phyloP scores from a whole-genome alignment of 176 grass and related monocot species.

The Rhynchospora breviuscula region DNA sequence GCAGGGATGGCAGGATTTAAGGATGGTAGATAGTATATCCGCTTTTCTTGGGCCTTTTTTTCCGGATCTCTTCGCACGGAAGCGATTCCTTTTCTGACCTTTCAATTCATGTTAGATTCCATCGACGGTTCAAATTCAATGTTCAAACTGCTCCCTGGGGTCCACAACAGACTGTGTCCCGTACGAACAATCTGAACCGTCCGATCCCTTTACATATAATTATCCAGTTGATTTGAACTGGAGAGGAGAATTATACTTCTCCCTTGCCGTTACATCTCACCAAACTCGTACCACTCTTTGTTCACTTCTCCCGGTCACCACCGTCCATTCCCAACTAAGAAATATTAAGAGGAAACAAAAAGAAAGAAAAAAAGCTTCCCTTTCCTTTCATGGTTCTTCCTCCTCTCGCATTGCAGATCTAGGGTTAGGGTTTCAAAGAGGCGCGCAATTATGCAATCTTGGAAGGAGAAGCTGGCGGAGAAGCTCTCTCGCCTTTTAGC shows the following conservation, averaged over 20 bases:
- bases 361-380: no score
- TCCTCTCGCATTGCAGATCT: constrained; percentile 3
- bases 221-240: background rate
- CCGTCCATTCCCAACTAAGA: constrained; percentile 20
- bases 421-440: constrained; percentile 10
- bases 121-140: background rate
- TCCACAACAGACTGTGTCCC: no score
- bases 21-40: no score
- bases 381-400: background rate
- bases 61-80: background rate
- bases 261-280: background rate
- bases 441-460: constrained; percentile 20
- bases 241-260: background rate
- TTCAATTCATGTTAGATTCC: background rate
- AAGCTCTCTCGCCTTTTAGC: constrained; percentile 37
- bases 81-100: background rate
- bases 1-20: no score
- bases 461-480: constrained; percentile 37
- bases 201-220: background rate
- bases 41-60: background rate
- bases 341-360: background rate
- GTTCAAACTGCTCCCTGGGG: no score
- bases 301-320: background rate
- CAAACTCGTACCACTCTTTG: background rate
- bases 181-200: background rate